Percentiles rank a stretch among this genome's conserved stretches.
phyloP scores from a whole-genome alignment of 2,329 filamentous ascomycete genomes.

The Neoarthrinium moseri region DNA sequence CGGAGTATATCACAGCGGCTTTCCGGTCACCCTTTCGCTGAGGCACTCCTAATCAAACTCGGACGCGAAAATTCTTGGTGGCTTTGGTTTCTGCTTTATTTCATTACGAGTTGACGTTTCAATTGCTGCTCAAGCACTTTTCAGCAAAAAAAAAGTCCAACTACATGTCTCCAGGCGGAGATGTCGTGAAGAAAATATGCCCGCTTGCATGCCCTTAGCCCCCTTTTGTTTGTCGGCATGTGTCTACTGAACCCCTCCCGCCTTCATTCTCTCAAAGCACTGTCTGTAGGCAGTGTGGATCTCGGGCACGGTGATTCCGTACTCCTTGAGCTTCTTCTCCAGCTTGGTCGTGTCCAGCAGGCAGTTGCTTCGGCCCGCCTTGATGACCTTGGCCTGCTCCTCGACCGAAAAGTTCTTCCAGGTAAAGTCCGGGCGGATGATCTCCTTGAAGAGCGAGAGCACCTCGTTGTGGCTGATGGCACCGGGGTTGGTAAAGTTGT shows the following conservation, averaged over 20 bases:
- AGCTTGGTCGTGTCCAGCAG: constrained; percentile 63
- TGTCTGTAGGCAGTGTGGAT: constrained; percentile 59
- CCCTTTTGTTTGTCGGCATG: too few relatives aligned
- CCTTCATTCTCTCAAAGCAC: constrained; percentile 65
- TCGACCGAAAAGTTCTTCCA: constrained; percentile 68
- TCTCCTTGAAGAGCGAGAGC: constrained; percentile 59
- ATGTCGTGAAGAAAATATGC: too few relatives aligned
- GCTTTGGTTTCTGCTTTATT: too few relatives aligned
- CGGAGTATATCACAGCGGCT: too few relatives aligned
- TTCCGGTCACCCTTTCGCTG: too few relatives aligned
- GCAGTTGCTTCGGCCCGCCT: constrained; percentile 67
- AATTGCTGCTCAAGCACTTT: too few relatives aligned
- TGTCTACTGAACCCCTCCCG: constrained; percentile 49
- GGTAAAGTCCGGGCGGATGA: constrained; percentile 57
- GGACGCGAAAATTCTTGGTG: too few relatives aligned
- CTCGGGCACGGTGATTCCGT: constrained; percentile 57
- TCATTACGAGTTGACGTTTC: too few relatives aligned
- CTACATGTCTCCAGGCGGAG: too few relatives aligned
- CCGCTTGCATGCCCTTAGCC: too few relatives aligned
- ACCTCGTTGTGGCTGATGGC: constrained; percentile 72
- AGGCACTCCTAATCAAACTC: too few relatives aligned
- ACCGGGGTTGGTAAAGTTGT: constrained; percentile 71
- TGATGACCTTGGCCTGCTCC: constrained; percentile 66
- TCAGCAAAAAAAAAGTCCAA: too few relatives aligned
- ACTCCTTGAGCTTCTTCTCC: constrained; percentile 57